Evolutionary conservation across 2,329 filamentous ascomycete genomes (phyloP).

Genomic region (Ceratocystis variospora): DNA sequence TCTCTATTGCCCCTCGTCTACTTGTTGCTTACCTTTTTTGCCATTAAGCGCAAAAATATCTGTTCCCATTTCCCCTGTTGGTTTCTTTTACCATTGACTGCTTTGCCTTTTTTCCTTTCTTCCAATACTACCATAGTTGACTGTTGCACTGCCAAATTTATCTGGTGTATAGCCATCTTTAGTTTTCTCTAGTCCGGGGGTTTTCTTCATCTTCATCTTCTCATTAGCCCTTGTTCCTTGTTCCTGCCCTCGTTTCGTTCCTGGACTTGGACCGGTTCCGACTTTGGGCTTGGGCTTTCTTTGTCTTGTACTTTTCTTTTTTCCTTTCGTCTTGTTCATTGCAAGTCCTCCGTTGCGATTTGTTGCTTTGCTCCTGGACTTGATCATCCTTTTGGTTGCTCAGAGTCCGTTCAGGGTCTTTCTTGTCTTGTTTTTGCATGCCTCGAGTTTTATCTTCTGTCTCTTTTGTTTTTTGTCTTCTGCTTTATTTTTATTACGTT

Average conservation of each 20-base stretch:
- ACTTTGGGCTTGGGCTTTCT: neutral
- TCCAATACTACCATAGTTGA: neutral
- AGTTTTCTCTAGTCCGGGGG: neutral
- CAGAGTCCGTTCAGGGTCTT: neutral
- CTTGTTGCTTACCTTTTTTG: neutral
- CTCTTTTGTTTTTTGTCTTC: neutral
- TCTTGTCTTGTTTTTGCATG: neutral
- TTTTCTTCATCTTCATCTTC: neutral
- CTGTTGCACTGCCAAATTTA: too few species aligned
- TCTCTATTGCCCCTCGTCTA: conserved; percentile 1
- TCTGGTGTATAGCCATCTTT: neutral
- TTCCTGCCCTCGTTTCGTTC: conserved; percentile 1
- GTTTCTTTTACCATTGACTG: conserved; percentile 1
- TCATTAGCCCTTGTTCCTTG: neutral
- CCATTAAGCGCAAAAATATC: neutral
- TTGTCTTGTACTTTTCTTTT: neutral
- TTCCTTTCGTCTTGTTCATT: neutral
- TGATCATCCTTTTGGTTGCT: conserved; percentile 1
- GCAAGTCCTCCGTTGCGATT: neutral
- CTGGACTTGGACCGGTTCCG: neutral
- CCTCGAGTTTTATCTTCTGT: too few species aligned
- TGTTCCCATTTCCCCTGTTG: neutral
- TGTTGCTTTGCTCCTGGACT: neutral
- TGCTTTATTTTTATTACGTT: neutral
- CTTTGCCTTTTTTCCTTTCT: neutral